Percentiles rank a stretch among this genome's conserved stretches.
Evolutionary conservation across 331 rosid genomes (phyloP).

Genomic region (Malus hybrid): DNA sequence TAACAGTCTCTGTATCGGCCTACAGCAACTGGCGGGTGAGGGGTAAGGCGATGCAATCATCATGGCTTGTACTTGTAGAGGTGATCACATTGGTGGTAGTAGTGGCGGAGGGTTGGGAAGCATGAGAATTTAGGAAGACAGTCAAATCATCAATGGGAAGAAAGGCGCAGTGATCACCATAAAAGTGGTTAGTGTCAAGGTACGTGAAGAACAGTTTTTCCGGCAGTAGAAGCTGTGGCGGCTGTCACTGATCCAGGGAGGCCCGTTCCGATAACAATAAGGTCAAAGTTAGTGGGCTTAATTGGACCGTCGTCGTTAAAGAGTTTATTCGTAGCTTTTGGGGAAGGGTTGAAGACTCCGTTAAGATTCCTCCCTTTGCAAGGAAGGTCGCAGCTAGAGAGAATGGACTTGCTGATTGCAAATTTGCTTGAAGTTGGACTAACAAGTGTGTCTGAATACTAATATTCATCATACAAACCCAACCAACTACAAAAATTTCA

Average conservation of each 20-base stretch:
- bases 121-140: conserved; percentile 42
- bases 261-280: conserved; percentile 69
- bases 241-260: conserved; percentile 52
- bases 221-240: conserved; percentile 55
- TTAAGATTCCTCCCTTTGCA: not conserved
- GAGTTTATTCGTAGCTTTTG: not conserved
- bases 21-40: conserved; percentile 29
- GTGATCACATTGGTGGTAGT: not conserved
- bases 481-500: not conserved
- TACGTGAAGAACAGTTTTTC: conserved; percentile 63
- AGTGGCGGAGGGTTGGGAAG: conserved; percentile 12
- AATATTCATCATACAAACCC: not conserved
- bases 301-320: not conserved
- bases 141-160: conserved; percentile 49
- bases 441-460: not conserved
- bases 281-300: conserved; percentile 38
- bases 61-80: not conserved
- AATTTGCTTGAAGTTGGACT: not conserved
- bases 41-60: conserved; percentile 19
- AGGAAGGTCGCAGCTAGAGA: not conserved
- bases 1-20: conserved; percentile 33
- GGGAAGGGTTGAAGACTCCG: not conserved
- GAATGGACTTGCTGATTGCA: not conserved
- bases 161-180: conserved; percentile 65
- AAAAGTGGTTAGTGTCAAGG: conserved; percentile 64